These are phyloP conservation scores for Apiotrichum porosum DNA, from an alignment of 1,284 basidiomycete genomes.

Conservation along the genomic window DNA sequence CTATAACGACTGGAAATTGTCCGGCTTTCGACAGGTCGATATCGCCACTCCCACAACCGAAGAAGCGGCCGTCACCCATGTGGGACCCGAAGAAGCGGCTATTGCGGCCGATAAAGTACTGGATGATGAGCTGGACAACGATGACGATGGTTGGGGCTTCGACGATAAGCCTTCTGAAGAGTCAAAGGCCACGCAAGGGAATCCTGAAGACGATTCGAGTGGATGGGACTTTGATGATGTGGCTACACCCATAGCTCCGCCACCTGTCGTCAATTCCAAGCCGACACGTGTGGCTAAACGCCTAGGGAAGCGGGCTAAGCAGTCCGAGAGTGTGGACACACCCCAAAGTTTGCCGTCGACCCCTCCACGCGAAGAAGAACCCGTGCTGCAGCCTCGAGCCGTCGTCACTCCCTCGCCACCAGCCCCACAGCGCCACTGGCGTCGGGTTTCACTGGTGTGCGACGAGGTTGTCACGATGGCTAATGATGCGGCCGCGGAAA, in stretches of 20 bases:
- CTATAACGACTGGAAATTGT: neutral
- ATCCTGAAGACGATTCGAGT: neutral
- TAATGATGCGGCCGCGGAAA: constrained; percentile 15
- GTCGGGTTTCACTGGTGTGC: constrained; percentile 40
- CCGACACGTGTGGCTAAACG: neutral
- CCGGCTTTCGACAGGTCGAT: neutral
- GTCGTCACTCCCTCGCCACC: neutral
- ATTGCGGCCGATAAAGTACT: too few species aligned
- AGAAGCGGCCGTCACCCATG: too few species aligned
- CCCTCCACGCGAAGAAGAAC: too few species aligned
- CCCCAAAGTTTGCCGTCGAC: too few species aligned
- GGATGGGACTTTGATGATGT: constrained; percentile 1
- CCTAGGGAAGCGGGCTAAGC: neutral
- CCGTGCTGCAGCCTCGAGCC: too few species aligned
- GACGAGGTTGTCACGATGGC: constrained; percentile 59
- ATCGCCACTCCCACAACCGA: neutral
- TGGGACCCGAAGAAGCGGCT: too few species aligned
- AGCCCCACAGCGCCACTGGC: neutral
- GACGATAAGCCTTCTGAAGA: constrained; percentile 22
- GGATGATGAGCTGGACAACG: constrained; percentile 1
- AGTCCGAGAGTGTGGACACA: too few species aligned
- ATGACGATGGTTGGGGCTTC: constrained; percentile 47
- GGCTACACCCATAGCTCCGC: neutral
- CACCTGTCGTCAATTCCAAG: neutral
- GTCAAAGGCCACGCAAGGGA: neutral